Evolutionary conservation across 768 basidiomycete genomes (phyloP).

Genomic region (Rhodotorula toruloides): DNA sequence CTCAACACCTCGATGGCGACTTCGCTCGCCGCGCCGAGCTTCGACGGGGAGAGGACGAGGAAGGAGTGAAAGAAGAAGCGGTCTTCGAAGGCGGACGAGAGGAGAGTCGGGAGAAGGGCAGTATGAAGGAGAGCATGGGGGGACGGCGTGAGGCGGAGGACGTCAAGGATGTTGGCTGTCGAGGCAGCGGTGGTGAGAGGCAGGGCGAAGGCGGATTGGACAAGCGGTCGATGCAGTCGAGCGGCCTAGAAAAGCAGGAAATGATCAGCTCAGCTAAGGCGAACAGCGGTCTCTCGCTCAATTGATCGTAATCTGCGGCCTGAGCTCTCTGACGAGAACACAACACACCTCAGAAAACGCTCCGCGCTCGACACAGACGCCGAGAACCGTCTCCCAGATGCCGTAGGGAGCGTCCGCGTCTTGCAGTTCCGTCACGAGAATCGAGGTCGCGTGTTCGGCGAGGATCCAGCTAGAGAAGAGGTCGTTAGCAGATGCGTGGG

Average conservation of each 20-base stretch:
- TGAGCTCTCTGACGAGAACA: neutral
- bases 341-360: neutral
- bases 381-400: neutral
- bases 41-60: neutral
- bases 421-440: neutral
- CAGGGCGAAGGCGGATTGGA: neutral
- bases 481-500: no score
- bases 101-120: neutral
- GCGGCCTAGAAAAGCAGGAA: neutral
- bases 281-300: no score
- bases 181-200: neutral
- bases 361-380: neutral
- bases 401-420: neutral
- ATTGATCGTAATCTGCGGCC: no score
- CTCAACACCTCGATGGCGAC: neutral
- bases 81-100: neutral
- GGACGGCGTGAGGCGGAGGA: neutral
- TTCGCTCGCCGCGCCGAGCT: neutral
- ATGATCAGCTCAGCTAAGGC: neutral
- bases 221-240: neutral
- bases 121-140: neutral
- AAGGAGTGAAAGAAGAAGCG: slow-evolving; percentile 1
- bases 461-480: neutral
- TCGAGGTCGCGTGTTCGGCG: neutral
- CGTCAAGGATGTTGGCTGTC: neutral